Evolutionary conservation across 495 filamentous ascomycete genomes (phyloP).

Genomic region (Jackrogersella minutella): DNA sequence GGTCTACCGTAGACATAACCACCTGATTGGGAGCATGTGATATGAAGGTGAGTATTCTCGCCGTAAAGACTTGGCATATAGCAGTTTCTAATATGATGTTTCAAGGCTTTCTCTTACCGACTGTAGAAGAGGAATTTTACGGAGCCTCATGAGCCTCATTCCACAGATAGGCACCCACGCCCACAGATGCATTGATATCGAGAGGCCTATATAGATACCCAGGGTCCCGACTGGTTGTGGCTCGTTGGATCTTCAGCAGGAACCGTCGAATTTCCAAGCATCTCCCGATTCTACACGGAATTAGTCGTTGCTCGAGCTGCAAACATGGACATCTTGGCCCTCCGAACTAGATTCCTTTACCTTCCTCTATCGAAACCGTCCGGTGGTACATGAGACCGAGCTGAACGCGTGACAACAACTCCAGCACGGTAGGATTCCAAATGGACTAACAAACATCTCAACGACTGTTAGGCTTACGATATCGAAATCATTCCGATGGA

Average conservation of each 20-base stretch:
- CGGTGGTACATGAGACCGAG: conserved; percentile 3
- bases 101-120: neutral
- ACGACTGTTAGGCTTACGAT: conserved; percentile 2
- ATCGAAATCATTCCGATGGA: neutral
- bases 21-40: conserved; percentile 22
- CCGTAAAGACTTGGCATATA: conserved; percentile 8
- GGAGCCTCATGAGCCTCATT: conserved; percentile 10
- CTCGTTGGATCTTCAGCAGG: neutral
- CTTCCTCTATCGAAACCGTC: conserved; percentile 5
- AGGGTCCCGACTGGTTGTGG: neutral
- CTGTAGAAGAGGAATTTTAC: conserved; percentile 4
- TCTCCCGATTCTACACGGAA: neutral
- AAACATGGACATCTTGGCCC: neutral
- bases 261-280: neutral
- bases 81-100: conserved; percentile 2
- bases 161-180: neutral
- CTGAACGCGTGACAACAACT: neutral
- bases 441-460: neutral
- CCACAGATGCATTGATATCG: neutral
- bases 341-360: neutral
- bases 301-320: neutral
- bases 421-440: neutral
- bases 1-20: conserved; percentile 1
- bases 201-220: conserved; percentile 10
- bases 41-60: conserved; percentile 2